Evolutionary conservation across 1,139 yeast genomes (phyloP).

Genomic region (Candida mesenterica): DNA sequence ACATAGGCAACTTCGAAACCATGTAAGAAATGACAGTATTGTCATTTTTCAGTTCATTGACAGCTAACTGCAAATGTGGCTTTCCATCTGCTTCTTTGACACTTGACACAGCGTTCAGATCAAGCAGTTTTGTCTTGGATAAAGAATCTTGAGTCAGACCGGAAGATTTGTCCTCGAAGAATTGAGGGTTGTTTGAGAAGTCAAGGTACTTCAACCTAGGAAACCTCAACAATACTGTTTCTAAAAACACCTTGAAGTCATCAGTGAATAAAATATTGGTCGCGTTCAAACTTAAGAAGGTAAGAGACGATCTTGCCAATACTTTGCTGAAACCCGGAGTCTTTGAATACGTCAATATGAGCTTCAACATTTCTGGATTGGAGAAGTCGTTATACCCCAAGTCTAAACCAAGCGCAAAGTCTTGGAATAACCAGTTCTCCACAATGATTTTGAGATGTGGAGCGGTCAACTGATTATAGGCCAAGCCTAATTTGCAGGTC

Average conservation of each 20-base stretch:
- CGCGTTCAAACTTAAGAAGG: constrained; percentile 51
- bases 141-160: background rate
- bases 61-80: too few relatives aligned
- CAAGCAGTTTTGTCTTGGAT: background rate
- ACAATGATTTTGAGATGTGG: constrained; percentile 52
- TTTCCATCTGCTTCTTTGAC: too few relatives aligned
- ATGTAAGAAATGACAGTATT: constrained; percentile 36
- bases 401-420: constrained; percentile 56
- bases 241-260: constrained; percentile 32
- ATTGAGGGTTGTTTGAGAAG: constrained; percentile 59
- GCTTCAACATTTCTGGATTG: constrained; percentile 28
- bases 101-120: too few relatives aligned
- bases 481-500: constrained; percentile 62
- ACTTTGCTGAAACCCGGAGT: constrained; percentile 19
- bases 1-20: constrained; percentile 56
- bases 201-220: constrained; percentile 64
- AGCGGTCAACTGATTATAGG: constrained; percentile 58
- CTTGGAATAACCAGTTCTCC: constrained; percentile 37
- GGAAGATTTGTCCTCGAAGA: constrained; percentile 38
- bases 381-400: constrained; percentile 68
- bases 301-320: constrained; percentile 27
- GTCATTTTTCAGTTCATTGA: too few relatives aligned
- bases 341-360: constrained; percentile 23
- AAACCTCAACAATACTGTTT: constrained; percentile 33
- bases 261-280: constrained; percentile 41